Evolutionary conservation across 306 rosid genomes (phyloP).

Genomic region (Glycine latifolia): DNA sequence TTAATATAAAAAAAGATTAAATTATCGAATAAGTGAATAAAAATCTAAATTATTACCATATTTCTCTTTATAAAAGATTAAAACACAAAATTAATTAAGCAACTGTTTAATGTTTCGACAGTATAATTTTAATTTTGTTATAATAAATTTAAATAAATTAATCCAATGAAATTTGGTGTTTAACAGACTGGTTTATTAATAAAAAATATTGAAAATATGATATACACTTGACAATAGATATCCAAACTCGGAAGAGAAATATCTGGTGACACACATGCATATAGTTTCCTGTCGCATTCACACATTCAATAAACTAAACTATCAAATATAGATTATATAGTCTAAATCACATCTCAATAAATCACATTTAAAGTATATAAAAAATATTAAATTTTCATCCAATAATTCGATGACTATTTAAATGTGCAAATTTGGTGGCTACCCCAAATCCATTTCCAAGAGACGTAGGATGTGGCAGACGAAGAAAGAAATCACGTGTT

Average conservation of each 20-base stretch:
- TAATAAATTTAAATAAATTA: neutral
- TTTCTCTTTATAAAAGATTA: neutral
- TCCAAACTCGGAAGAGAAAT: neutral
- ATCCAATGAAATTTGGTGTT: neutral
- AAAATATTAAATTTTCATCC: no score
- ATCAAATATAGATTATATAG: no score
- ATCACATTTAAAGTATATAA: no score
- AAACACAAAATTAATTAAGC: neutral
- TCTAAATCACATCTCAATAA: neutral
- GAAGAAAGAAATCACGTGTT: constrained; percentile 25
- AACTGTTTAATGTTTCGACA: neutral
- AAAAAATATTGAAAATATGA: neutral
- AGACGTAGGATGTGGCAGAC: neutral
- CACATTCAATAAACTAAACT: no score
- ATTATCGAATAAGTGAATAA: neutral
- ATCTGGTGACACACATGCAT: neutral
- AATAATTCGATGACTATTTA: no score
- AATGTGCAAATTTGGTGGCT: no score
- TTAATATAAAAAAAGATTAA: neutral
- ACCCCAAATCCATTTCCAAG: no score
- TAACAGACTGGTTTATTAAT: neutral
- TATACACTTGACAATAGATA: neutral
- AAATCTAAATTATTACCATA: neutral
- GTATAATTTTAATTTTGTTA: neutral
- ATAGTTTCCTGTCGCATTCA: no score